These are phyloP conservation scores for Sporopachydermia lactativora DNA, from an alignment of 805 yeast species.

Conservation along the genomic window DNA sequence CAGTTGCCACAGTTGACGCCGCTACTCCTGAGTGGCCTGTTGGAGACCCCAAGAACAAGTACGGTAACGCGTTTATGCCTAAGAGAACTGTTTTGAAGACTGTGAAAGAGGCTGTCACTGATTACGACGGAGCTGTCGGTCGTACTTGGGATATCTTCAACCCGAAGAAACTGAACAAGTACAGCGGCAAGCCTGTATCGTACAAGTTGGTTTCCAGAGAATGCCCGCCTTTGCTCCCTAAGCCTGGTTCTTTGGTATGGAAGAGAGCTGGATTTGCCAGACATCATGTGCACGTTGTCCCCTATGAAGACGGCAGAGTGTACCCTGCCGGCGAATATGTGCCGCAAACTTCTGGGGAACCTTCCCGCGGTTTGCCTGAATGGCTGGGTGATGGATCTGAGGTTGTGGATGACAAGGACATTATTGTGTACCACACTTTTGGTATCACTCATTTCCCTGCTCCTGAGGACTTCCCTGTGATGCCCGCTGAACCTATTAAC, in stretches of 20 bases:
- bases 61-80: constrained; percentile 65
- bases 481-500: constrained; percentile 77
- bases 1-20: constrained; percentile 58
- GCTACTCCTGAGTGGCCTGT: constrained; percentile 40
- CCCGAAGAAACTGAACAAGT: constrained; percentile 49
- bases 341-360: constrained; percentile 21
- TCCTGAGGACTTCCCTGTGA: constrained; percentile 80
- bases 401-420: constrained; percentile 40
- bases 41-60: constrained; percentile 57
- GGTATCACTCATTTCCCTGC: constrained; percentile 82
- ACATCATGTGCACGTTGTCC: constrained; percentile 52
- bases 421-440: constrained; percentile 67
- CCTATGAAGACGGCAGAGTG: constrained; percentile 56
- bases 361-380: constrained; percentile 15
- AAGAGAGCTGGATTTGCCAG: constrained; percentile 80
- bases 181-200: constrained; percentile 63
- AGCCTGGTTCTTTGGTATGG: constrained; percentile 57
- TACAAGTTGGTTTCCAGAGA: constrained; percentile 67
- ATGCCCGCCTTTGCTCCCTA: constrained; percentile 60
- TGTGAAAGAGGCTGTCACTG: constrained; percentile 49
- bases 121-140: constrained; percentile 45
- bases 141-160: constrained; percentile 40
- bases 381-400: constrained; percentile 22
- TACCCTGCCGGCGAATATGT: constrained; percentile 56
- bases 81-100: constrained; percentile 55